Evolutionary conservation across 2,329 filamentous ascomycete species (phyloP).

Genomic region (Botryotinia convoluta): DNA sequence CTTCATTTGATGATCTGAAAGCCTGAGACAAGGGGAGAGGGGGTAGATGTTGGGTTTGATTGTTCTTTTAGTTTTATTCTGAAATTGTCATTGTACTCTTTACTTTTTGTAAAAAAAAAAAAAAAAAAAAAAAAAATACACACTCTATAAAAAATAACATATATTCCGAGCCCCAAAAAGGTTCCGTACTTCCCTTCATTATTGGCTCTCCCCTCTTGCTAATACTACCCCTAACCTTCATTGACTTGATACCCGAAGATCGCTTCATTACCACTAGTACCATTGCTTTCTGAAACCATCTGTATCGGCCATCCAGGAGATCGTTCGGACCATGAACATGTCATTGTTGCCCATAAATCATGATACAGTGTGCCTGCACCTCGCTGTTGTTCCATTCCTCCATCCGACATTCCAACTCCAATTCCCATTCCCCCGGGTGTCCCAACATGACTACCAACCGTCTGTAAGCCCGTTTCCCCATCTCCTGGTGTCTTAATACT

Average conservation of each 20-base stretch:
- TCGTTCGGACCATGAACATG: slow-evolving; percentile 29
- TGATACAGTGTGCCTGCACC: slow-evolving; percentile 21
- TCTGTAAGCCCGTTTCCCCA: background rate
- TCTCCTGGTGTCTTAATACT: background rate
- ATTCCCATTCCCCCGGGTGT: background rate
- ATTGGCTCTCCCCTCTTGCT: background rate
- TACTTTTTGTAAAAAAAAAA: background rate
- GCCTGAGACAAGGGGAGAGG: too few relatives aligned
- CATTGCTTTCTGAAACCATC: too few relatives aligned
- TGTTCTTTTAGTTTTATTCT: background rate
- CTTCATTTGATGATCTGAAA: background rate
- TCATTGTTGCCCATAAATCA: slow-evolving; percentile 37
- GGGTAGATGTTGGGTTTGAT: background rate
- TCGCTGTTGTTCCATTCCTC: background rate
- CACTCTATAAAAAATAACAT: background rate
- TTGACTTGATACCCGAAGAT: background rate
- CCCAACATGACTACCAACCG: background rate
- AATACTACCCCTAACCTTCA: background rate
- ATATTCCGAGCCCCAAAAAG: background rate
- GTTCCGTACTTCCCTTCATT: background rate
- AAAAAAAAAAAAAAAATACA: background rate
- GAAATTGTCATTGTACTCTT: background rate
- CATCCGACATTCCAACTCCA: background rate
- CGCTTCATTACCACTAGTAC: too few relatives aligned
- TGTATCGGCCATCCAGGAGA: background rate